phyloP scores from a whole-genome alignment of 192 early-diverging fungal genomes.

The Backusella circina region DNA sequence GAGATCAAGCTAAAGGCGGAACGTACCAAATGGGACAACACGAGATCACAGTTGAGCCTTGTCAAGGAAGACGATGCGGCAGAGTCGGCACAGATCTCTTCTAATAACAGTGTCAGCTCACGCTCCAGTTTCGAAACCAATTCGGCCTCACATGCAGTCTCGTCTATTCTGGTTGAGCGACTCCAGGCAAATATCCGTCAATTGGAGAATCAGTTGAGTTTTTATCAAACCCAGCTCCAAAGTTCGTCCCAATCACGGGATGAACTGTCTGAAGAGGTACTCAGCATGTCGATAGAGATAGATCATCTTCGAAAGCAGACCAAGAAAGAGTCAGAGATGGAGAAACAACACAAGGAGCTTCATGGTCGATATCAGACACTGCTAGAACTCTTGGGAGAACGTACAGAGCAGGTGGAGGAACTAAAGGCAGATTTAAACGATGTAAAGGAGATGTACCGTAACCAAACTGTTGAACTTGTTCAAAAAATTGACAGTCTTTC shows the following conservation, averaged over 20 bases:
- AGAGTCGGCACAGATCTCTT: not conserved
- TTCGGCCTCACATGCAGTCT: not conserved
- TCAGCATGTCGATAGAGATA: conserved; percentile 61
- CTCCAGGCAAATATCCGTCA: conserved; percentile 56
- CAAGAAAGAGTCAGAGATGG: conserved; percentile 20
- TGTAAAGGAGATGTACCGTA: conserved; percentile 72
- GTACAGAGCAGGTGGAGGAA: conserved; percentile 83
- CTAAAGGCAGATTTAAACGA: conserved; percentile 73
- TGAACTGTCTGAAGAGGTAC: conserved; percentile 72
- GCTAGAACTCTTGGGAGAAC: conserved; percentile 87
- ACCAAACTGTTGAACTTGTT: conserved; percentile 61
- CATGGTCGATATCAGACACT: conserved; percentile 64
- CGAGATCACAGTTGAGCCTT: not conserved
- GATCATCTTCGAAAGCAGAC: conserved; percentile 44
- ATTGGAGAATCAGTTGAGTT: conserved; percentile 63
- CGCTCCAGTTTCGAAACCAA: conserved; percentile 31
- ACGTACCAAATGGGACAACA: not conserved
- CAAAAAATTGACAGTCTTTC: conserved; percentile 37
- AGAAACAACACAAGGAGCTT: conserved; percentile 54
- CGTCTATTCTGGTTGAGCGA: conserved; percentile 53
- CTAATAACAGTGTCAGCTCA: conserved; percentile 11
- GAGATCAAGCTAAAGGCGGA: conserved; percentile 10
- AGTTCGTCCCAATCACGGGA: conserved; percentile 57
- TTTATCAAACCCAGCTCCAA: conserved; percentile 61
- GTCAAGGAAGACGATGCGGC: not conserved